A percentile compares a stretch with the other conserved stretches of the same genome.
phyloP scores from a whole-genome alignment of 768 basidiomycete genomes.

The Pleurotus ostreatus region DNA sequence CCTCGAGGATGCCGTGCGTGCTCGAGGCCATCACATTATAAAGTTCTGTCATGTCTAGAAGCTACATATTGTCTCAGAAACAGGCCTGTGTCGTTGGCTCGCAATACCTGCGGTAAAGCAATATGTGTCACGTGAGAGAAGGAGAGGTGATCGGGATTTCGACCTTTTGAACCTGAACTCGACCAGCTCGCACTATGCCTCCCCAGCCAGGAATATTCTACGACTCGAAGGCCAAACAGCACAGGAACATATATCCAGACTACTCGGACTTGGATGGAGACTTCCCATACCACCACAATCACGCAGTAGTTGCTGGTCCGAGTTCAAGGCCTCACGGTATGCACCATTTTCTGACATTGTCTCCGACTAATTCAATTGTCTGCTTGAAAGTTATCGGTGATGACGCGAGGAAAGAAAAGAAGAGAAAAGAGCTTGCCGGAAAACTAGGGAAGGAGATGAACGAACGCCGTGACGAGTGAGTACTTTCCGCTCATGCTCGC shows the following conservation, averaged over 20 bases:
- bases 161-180: too few relatives aligned
- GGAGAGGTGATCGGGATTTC: too few relatives aligned
- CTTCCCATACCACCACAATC: constrained; percentile 34
- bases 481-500: constrained; percentile 12
- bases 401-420: constrained; percentile 58
- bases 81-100: too few relatives aligned
- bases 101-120: too few relatives aligned
- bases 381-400: constrained; percentile 21
- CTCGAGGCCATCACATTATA: too few relatives aligned
- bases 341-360: constrained; percentile 8
- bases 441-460: constrained; percentile 70
- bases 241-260: constrained; percentile 20
- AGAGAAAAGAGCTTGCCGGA: constrained; percentile 64
- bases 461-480: constrained; percentile 75
- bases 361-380: constrained; percentile 3
- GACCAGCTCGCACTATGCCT: constrained; percentile 38
- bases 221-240: constrained; percentile 41
- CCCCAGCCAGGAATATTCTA: constrained; percentile 70
- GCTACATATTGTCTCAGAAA: too few relatives aligned
- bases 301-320: constrained; percentile 31
- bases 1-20: too few relatives aligned
- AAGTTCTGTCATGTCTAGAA: too few relatives aligned
- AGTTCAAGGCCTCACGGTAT: constrained; percentile 38
- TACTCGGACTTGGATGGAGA: constrained; percentile 23
- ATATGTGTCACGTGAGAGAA: too few relatives aligned